A percentile compares a stretch with the other conserved stretches of the same genome.
phyloP scores from a whole-genome alignment of 208 protist species.

The Leishmania major region DNA sequence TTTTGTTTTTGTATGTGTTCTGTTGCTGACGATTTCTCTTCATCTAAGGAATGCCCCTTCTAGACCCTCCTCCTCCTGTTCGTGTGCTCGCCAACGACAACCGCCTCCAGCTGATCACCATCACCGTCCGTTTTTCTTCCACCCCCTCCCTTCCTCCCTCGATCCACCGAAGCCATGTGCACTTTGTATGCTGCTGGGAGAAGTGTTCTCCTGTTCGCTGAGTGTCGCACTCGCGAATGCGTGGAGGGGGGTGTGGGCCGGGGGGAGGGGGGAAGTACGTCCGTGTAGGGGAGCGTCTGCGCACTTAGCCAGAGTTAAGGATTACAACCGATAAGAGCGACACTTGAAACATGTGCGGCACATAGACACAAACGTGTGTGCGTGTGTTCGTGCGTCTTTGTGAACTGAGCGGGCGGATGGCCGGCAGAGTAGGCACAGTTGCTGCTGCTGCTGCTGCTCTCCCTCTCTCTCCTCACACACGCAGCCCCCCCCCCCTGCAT shows the following conservation, averaged over 20 bases:
- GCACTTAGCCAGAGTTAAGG: neutral
- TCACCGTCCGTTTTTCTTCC: neutral
- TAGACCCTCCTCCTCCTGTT: neutral
- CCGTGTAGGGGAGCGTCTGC: neutral
- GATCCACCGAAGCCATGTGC: neutral
- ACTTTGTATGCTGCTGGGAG: neutral
- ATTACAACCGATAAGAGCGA: neutral
- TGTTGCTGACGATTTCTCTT: neutral
- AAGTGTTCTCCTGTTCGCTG: neutral
- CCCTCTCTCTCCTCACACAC: neutral
- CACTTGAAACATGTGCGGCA: neutral
- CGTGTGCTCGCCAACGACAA: neutral
- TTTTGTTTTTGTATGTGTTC: neutral
- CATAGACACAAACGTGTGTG: neutral
- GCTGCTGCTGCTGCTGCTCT: neutral
- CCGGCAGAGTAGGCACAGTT: neutral
- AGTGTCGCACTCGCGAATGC: neutral
- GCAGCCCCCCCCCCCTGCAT: no score
- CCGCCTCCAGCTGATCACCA: neutral
- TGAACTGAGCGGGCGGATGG: neutral
- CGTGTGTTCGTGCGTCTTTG: neutral
- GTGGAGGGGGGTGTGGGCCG: neutral
- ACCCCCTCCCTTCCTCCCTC: neutral
- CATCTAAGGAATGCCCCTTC: neutral
- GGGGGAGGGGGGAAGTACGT: neutral